Base-by-base conservation (phyloP, 139 green algal species). In the Desmodesmus armatus region DNA sequence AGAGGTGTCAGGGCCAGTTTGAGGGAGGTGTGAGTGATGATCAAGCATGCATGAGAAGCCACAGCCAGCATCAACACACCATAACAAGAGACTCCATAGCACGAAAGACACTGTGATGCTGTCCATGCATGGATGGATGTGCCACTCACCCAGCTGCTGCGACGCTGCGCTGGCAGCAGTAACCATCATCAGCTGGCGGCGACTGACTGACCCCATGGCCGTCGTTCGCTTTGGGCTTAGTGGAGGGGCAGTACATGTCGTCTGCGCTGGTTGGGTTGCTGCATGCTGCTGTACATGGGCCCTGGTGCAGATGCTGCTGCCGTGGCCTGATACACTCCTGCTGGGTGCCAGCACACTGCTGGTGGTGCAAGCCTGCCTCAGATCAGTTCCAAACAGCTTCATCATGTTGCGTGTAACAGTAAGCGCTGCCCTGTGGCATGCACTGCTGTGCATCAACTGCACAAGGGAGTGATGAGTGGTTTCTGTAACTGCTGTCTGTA, bases 71-170 rank as follows among this genome's bases (percentile, higher is more conserved):
- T n/a, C n/a, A n/a, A n/a, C n/a, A n/a, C n/a, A n/a, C n/a, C n/a
- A n/a, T n/a, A n/a, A n/a, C n/a, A n/a, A n/a, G n/a, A n/a, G n/a
- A n/a, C n/a, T n/a, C n/a, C n/a, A n/a, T n/a, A n/a, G n/a, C n/a
- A n/a, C n/a, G n/a, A n/a, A n/a, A n/a, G n/a, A n/a, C n/a, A n/a
- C n/a, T n/a, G n/a, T n/a, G n/a, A n/a, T n/a, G n/a, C n/a, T n/a
- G n/a, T n/a, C n/a, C n/a, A n/a, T n/a, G n/a, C n/a, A n/a, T n/a
- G n/a, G n/a, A n/a, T n/a, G n/a, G n/a, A n/a, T 19, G 27, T 66
- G 44, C 44, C 23, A 44, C 73, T 65, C 47, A 80, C 73, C 31
- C 31, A 81, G 23, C 31, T 82, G 74, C 51, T 82, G 74, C 35
- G 41, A 58, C 13, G 74, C 43, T 29, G 66, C 74, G 49, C 37